Evolutionary conservation across 179 eudicot species (phyloP), one percentile per base, ranked within the genome.

Genomic region (Beta lomatogona): DNA sequence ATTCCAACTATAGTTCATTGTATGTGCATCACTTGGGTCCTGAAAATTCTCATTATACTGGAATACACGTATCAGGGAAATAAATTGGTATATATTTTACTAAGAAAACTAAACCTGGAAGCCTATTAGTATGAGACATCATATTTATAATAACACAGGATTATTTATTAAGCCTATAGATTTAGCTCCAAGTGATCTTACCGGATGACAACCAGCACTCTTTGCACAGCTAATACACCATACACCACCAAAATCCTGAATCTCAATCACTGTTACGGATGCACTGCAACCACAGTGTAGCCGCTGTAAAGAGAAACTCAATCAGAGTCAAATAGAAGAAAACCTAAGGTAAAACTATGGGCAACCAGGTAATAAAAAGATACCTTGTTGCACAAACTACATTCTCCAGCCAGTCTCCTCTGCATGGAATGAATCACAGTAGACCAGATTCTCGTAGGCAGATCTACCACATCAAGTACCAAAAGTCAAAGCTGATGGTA

Each of bases 211-310:
- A 28, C 76, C 86, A 66, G 90, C 88, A 78, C 55, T 82, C 48
- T 71, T 77, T 21, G 90, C 89, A 84, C 90, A 88, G 66, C 52
- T 78, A 75, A 81, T 68, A 76, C 90, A 88, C 86, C 86, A 86
- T 5, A 88, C 86, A 55, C 90, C 90, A 19, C 90, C 89, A 84
- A 86, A 86, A 79, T 88, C 90, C 78, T 84, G 90, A 60, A 88
- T 79, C 75, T 86, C 89, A 54, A 88, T 65, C 64, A 88, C 74
- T 54, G 85, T 45, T 21, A 73, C 80, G 7, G 90, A 84, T 64
- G 88, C 90, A 86, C 87, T 84, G 87, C 90, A 88, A 66, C 90
- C 90, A 76, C 90, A 88, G 81, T 88, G 90, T 52, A 88, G 89
- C 44, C 84, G 84, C 90, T 88, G 86, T 76, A 78, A 71, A 72